Evolutionary conservation across 129 eudicot species (phyloP), one percentile per base, ranked within the genome.

Genomic region (Pittosporum tobira): DNA sequence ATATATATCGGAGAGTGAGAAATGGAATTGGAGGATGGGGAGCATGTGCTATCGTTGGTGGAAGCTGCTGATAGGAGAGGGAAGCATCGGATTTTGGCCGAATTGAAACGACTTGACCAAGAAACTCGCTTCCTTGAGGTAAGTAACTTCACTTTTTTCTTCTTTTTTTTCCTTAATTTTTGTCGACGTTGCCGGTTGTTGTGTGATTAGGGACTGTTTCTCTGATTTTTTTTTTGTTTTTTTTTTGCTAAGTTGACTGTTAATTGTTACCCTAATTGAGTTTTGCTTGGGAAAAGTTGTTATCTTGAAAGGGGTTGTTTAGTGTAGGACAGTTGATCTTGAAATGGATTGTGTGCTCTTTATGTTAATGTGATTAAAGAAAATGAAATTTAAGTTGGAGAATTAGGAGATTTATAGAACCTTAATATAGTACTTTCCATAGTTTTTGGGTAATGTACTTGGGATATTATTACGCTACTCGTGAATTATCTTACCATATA

Each of bases 51-150:
- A 28, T 57, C 57, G 65, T 48, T 15, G 34, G 76, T 37, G 48
- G 36, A 54, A 40, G 60, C 71, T 2, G 25, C 64, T 16, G 81
- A 79, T 59, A 66, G 72, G 4, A 59, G 85, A 48, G 90, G 90
- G 65, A 84, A 84, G 65, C 94, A 84, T 70, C 69, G 94, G 72
- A 65, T 84, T 73, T 61, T 70, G 40, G 94, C 94, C 47, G 94
- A 81, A 49, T 62, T 84, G 71, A 84, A 76, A 70, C 72, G 87
- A 16, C 75, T 80, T 54, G 84, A 84, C 72, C 94, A 84, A 65
- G 87, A 84, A 74, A 51, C 78, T 67, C 67, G 81, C 21, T 78
- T 76, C 59, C 54, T 82, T 38, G 77, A 82, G 85, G 89, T 78
- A 21, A 10, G 29, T 15, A 19, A 6, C n/a, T n/a, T n/a, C n/a